These are phyloP conservation scores for Rhytidhysteron rufulum DNA, from an alignment of 2,329 filamentous ascomycete species.

Conservation along the genomic window DNA sequence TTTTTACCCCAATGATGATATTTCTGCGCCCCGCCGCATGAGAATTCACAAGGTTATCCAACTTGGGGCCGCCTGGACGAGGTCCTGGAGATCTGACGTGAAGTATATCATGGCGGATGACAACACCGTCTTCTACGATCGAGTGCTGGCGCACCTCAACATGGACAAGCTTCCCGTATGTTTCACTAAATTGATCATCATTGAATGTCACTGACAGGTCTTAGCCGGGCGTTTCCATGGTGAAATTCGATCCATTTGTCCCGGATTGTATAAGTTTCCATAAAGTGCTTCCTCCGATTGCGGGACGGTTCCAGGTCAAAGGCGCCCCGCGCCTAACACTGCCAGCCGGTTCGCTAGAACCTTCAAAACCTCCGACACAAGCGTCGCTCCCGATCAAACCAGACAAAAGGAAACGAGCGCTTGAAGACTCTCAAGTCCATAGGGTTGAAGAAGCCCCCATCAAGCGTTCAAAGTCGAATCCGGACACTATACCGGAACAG, in stretches of 20 bases:
- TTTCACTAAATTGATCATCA: slow-evolving; percentile 3
- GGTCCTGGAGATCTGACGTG: slow-evolving; percentile 51
- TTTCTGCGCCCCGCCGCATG: slow-evolving; percentile 61
- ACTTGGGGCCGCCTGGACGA: slow-evolving; percentile 66
- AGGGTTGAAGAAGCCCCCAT: slow-evolving; percentile 36
- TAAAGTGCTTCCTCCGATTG: slow-evolving; percentile 48
- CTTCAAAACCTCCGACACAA: slow-evolving; percentile 14
- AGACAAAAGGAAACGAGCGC: slow-evolving; percentile 37
- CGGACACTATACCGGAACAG: no score
- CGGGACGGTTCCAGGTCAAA: slow-evolving; percentile 56
- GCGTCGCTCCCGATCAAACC: slow-evolving; percentile 51
- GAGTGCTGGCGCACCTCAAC: slow-evolving; percentile 59
- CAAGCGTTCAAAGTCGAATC: no score
- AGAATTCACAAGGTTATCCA: slow-evolving; percentile 68
- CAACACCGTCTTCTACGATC: slow-evolving; percentile 53
- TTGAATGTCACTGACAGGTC: slow-evolving; percentile 4
- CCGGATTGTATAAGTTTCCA: slow-evolving; percentile 42
- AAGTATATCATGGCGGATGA: slow-evolving; percentile 82
- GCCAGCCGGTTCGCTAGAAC: not conserved
- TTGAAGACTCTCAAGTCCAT: slow-evolving; percentile 38
- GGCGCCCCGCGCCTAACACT: slow-evolving; percentile 41
- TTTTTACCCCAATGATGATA: slow-evolving; percentile 79
- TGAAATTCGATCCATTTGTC: slow-evolving; percentile 42
- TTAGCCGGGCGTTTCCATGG: slow-evolving; percentile 47
- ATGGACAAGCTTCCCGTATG: slow-evolving; percentile 46